Conservation (phyloP, 805 yeast species). For the Crinitomyces ghanaensis region DNA sequence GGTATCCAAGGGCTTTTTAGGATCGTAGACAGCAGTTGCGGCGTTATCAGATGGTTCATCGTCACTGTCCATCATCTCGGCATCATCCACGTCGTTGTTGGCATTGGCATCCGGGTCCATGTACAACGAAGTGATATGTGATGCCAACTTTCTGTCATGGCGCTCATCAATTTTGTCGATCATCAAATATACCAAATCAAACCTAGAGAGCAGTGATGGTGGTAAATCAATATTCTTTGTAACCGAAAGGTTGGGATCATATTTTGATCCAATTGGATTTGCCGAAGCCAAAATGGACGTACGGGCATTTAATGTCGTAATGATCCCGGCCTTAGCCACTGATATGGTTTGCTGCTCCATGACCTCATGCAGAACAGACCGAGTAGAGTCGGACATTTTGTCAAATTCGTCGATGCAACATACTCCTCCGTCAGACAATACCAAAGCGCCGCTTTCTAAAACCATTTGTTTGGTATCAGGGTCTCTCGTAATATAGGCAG, state of each 20-base stretch:
- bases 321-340: constrained; percentile 96
- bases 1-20: no score
- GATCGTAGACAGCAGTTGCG: no score
- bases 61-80: no score
- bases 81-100: no score
- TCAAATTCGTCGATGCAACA: constrained; percentile 99
- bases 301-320: constrained; percentile 92
- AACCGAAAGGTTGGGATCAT: constrained; percentile 90
- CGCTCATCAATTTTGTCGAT: constrained; percentile 86
- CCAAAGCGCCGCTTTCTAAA: constrained; percentile 91
- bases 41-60: no score
- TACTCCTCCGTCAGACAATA: constrained; percentile 93
- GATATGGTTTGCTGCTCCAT: constrained; percentile 99
- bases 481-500: constrained; percentile 94
- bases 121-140: constrained; percentile 72
- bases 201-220: constrained; percentile 89
- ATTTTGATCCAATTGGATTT: constrained; percentile 91
- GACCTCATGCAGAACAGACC: constrained; percentile 94
- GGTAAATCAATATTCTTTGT: constrained; percentile 93
- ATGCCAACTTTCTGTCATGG: constrained; percentile 75
- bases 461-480: constrained; percentile 88
- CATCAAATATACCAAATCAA: constrained; percentile 85
- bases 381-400: constrained; percentile 88
- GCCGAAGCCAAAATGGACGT: constrained; percentile 95
- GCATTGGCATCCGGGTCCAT: no score